Evolutionary conservation across 176 grass and related monocot species (phyloP), one percentile per base, ranked within the genome.

Genomic region (Chrysopogon serrulatus): DNA sequence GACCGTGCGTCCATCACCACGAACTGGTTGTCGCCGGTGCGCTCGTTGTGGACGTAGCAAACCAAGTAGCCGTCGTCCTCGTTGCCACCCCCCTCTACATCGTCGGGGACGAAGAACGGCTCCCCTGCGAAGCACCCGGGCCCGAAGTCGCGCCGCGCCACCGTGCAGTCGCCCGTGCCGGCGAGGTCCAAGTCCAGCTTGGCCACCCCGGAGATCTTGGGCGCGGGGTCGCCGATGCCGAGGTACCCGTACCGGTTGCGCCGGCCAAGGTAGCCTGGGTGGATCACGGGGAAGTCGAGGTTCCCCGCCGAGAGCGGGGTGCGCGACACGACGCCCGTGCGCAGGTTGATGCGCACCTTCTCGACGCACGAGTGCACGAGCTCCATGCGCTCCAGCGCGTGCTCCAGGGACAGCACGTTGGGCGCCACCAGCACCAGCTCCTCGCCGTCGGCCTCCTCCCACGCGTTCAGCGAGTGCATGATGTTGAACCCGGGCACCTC

Each of bases 31-130:
- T 95, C 84, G 3, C 70, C 86, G 0, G 80, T 89, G n/a, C 53
- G 42, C 79, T 98, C 95, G 48, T 98, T 51, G 85, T 98, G 95
- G 65, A 98, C 90, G 74, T 98, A 98, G 51, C 88, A 98, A 40
- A 95, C 95, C 70, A 93, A 5, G 70, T 98, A 98, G 1, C 95
- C 95, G 21, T 91, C 88, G 42, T 98, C 95, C 91, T 98, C 95
- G 56, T 90, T 83, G 60, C 87, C 41, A 26, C 37, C 13, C 1
- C 72, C 80, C 23, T 85, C 87, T 18, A 82, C 76, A 16, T 82
- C 83, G 39, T 93, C 91, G 1, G 88, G 77, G 36, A 98, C 90
- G 84, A 98, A 98, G 59, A 95, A 95, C 0, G 92, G 90, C 71
- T 95, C 90, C 35, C 86, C 92, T 4, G 84, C 90, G 42, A 86